Evolutionary conservation across 495 filamentous ascomycete species (phyloP).

Genomic region (Chaetomidium leptoderma): DNA sequence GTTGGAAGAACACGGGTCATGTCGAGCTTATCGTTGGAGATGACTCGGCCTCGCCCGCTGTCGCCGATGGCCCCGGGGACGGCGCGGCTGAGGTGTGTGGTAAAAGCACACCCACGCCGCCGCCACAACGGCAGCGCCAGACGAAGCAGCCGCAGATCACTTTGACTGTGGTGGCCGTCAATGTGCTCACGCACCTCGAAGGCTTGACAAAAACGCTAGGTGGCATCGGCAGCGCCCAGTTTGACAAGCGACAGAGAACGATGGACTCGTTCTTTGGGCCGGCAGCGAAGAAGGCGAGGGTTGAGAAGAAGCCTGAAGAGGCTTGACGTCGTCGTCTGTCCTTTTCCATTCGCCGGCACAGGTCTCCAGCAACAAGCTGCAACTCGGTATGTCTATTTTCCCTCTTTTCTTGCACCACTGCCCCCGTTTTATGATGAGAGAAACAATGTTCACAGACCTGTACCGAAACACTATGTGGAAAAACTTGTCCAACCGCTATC

Average conservation of each 20-base stretch:
- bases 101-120: constrained; percentile 13
- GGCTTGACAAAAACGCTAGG: constrained; percentile 71
- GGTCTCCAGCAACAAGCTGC: background rate
- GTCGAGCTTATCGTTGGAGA: constrained; percentile 21
- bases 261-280: constrained; percentile 68
- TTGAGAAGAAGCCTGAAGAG: constrained; percentile 2
- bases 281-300: constrained; percentile 48
- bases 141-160: constrained; percentile 18
- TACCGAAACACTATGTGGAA: constrained; percentile 62
- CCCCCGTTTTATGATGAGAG: constrained; percentile 55
- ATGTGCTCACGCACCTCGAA: constrained; percentile 63
- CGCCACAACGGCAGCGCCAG: background rate
- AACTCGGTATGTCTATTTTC: constrained; percentile 34
- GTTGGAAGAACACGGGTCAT: constrained; percentile 47
- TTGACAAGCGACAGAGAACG: constrained; percentile 67
- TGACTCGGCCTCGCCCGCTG: background rate
- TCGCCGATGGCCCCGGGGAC: background rate
- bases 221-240: constrained; percentile 68
- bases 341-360: background rate
- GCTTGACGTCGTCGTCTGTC: constrained; percentile 5
- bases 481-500: constrained; percentile 73
- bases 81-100: constrained; percentile 7
- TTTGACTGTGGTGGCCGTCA: constrained; percentile 49
- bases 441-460: constrained; percentile 72
- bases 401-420: constrained; percentile 4